These are phyloP conservation scores for Eurotiales sp. DNA, from an alignment of 2,329 filamentous ascomycete genomes.

Conservation along the genomic window DNA sequence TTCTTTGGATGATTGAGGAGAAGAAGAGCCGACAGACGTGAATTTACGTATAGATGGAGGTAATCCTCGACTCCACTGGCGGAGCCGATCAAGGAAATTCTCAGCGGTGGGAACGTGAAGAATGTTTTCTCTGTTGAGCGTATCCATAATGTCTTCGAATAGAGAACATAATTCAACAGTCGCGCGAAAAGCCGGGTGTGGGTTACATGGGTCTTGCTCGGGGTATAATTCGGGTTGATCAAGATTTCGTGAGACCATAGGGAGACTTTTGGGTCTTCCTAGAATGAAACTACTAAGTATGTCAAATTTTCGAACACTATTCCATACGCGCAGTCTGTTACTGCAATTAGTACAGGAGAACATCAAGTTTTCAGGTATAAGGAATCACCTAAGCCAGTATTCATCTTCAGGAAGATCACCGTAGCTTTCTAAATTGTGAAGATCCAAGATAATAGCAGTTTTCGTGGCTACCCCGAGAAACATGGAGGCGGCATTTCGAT, in stretches of 20 bases:
- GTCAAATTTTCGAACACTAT: background rate
- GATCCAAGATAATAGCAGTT: conserved; percentile 8
- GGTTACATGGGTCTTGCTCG: background rate
- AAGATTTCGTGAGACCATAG: background rate
- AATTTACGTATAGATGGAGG: background rate
- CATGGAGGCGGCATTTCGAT: conserved; percentile 13
- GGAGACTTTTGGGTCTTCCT: background rate
- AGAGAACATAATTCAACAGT: background rate
- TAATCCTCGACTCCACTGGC: background rate
- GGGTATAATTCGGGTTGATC: background rate
- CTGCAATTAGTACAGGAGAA: background rate
- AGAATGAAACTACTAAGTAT: conserved; percentile 1
- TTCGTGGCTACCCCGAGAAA: conserved; percentile 5
- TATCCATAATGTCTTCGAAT: background rate
- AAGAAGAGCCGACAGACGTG: background rate
- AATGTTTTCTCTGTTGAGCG: background rate
- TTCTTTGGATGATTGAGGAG: background rate
- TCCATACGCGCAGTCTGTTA: background rate
- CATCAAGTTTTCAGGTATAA: background rate
- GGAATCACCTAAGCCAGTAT: background rate
- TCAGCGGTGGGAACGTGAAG: background rate
- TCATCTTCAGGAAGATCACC: background rate
- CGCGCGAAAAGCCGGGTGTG: background rate
- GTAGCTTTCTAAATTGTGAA: background rate
- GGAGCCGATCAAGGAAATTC: background rate